These are phyloP conservation scores for Rugonectria rugulosa DNA, from an alignment of 2,329 filamentous ascomycete genomes.

Conservation along the genomic window DNA sequence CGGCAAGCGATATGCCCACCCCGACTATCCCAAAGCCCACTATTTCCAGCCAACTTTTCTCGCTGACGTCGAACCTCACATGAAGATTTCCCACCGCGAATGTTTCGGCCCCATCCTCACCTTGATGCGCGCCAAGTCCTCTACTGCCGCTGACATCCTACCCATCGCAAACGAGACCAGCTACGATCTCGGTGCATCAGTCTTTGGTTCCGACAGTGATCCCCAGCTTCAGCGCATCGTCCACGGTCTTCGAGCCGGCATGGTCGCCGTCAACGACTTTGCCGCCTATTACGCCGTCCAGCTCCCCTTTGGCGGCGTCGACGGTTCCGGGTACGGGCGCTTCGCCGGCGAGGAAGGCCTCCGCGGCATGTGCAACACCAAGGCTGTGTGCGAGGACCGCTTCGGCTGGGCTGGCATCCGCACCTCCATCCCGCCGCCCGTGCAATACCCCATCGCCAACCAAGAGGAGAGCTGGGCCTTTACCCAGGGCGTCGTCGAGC, in stretches of 20 bases:
- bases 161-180: conserved; percentile 81
- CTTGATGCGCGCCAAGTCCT: conserved; percentile 76
- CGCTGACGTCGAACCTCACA: conserved; percentile 83
- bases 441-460: conserved; percentile 81
- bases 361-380: conserved; percentile 83
- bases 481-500: conserved; percentile 64
- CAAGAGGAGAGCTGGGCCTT: conserved; percentile 72
- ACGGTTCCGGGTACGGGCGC: conserved; percentile 88
- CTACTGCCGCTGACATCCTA: conserved; percentile 70
- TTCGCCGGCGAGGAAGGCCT: conserved; percentile 93
- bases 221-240: conserved; percentile 71
- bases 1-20: conserved; percentile 75
- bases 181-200: conserved; percentile 87
- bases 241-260: conserved; percentile 76
- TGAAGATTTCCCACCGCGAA: conserved; percentile 89
- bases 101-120: conserved; percentile 93
- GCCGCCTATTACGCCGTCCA: conserved; percentile 92
- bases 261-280: conserved; percentile 97
- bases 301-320: conserved; percentile 91
- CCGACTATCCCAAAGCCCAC: conserved; percentile 77
- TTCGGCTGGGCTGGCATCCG: conserved; percentile 66
- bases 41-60: conserved; percentile 94
- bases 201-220: conserved; percentile 76
- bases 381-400: conserved; percentile 84
- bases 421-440: conserved; percentile 80